Conservation (phyloP, 2,329 filamentous ascomycete species). For the Aspergillus spinulosporus region DNA sequence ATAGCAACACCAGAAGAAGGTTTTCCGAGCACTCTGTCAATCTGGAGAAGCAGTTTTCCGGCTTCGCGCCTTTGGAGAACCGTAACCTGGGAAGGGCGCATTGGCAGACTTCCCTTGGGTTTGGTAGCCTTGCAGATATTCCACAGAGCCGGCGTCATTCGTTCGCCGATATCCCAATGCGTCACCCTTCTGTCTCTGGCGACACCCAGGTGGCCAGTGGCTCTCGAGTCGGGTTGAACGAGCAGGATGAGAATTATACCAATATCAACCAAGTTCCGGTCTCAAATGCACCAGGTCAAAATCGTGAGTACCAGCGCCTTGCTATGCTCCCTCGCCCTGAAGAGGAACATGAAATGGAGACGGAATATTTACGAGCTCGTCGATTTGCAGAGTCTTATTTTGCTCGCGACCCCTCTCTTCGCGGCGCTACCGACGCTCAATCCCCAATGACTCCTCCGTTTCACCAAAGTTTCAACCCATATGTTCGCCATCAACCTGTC, state of each 20-base stretch:
- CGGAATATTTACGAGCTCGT: constrained; percentile 42
- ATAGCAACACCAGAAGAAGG: constrained; percentile 41
- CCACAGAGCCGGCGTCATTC: constrained; percentile 54
- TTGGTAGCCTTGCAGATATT: constrained; percentile 47
- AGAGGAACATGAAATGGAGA: constrained; percentile 35
- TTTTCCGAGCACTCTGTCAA: constrained; percentile 48
- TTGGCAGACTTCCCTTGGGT: constrained; percentile 54
- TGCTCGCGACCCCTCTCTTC: constrained; percentile 39
- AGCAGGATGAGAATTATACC: constrained; percentile 40
- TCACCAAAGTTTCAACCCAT: constrained; percentile 42
- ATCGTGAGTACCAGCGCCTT: constrained; percentile 45
- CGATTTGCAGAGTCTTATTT: constrained; percentile 48
- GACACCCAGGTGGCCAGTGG: constrained; percentile 29
- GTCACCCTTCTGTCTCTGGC: constrained; percentile 46
- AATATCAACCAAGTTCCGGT: constrained; percentile 39
- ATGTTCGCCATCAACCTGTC: constrained; percentile 40
- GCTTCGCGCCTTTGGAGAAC: constrained; percentile 42
- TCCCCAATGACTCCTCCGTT: constrained; percentile 39
- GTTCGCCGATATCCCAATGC: constrained; percentile 52
- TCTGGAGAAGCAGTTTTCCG: constrained; percentile 43
- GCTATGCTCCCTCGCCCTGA: constrained; percentile 34
- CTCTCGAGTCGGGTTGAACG: constrained; percentile 29
- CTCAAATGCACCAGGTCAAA: constrained; percentile 40
- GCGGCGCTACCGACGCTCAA: constrained; percentile 33
- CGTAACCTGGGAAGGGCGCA: constrained; percentile 50